Percentiles rank a stretch among this genome's conserved stretches.
phyloP scores from a whole-genome alignment of 2,329 filamentous ascomycete genomes.

The Blumeriella jaapii region DNA sequence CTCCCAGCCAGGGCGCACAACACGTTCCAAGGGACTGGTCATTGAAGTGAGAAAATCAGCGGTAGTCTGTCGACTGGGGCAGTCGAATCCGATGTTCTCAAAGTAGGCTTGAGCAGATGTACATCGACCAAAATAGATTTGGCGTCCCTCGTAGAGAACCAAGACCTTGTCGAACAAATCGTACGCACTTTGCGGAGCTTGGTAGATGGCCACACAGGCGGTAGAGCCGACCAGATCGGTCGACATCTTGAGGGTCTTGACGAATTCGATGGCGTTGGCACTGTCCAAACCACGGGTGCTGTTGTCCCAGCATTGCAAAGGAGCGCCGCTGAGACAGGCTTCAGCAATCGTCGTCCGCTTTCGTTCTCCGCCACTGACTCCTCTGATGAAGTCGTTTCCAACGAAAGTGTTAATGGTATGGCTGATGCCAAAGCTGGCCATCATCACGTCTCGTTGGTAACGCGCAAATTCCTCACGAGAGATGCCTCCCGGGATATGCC shows the following conservation, averaged over 20 bases:
- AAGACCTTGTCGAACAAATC: conserved; percentile 60
- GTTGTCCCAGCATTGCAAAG: conserved; percentile 61
- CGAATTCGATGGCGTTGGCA: conserved; percentile 61
- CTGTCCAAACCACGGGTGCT: conserved; percentile 65
- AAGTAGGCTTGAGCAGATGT: conserved; percentile 58
- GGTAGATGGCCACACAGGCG: conserved; percentile 58
- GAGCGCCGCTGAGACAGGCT: conserved; percentile 47
- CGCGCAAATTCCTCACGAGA: conserved; percentile 39
- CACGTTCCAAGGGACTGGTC: conserved; percentile 42
- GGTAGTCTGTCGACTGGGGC: conserved; percentile 43
- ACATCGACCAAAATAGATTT: conserved; percentile 58
- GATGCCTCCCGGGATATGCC: conserved; percentile 48
- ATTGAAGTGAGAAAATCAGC: conserved; percentile 70
- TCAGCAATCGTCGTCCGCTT: conserved; percentile 76
- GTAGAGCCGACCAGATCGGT: conserved; percentile 53
- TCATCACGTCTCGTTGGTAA: conserved; percentile 41
- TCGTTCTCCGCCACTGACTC: conserved; percentile 56
- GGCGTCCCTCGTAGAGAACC: conserved; percentile 54
- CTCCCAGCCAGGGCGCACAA: conserved; percentile 44
- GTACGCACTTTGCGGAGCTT: conserved; percentile 57
- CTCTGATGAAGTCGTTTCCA: conserved; percentile 58
- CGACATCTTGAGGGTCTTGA: conserved; percentile 50
- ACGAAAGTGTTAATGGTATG: conserved; percentile 63
- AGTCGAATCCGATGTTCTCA: conserved; percentile 58
- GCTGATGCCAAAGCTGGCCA: conserved; percentile 59